These are phyloP conservation scores for Leccinum sublutescens DNA, from an alignment of 768 basidiomycete species.

Conservation along the genomic window DNA sequence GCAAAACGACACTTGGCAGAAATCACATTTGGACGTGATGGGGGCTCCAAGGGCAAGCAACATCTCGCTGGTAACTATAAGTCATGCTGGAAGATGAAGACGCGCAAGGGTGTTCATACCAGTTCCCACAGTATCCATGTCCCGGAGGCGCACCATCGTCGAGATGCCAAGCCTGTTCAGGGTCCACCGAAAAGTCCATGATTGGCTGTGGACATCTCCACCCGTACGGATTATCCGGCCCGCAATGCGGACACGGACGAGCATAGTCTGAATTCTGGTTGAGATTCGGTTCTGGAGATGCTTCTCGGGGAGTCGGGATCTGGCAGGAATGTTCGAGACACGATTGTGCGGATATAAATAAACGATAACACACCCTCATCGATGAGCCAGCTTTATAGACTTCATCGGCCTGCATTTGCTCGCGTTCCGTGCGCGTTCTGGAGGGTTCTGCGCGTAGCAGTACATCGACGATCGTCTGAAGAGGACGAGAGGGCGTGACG, in stretches of 20 bases:
- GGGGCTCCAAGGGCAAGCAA: constrained; percentile 72
- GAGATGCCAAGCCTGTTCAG: constrained; percentile 72
- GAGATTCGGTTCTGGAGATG: constrained; percentile 73
- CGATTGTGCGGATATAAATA: not conserved
- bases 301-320: constrained; percentile 75
- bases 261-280: constrained; percentile 62
- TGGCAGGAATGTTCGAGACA: constrained; percentile 26
- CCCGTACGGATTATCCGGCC: constrained; percentile 64
- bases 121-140: constrained; percentile 79
- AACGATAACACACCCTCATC: constrained; percentile 55
- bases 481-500: constrained; percentile 68
- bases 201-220: constrained; percentile 85
- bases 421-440: constrained; percentile 62
- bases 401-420: constrained; percentile 80
- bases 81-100: not conserved
- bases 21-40: constrained; percentile 77
- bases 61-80: constrained; percentile 54
- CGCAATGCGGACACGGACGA: constrained; percentile 80
- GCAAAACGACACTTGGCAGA: constrained; percentile 81
- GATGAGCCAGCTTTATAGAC: constrained; percentile 62
- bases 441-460: constrained; percentile 71
- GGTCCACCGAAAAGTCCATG: constrained; percentile 63
- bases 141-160: constrained; percentile 80
- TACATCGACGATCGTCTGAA: constrained; percentile 72
- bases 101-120: constrained; percentile 42